Conservation (phyloP, 1,139 yeast genomes). For the Yamadazyma blattariae region DNA sequence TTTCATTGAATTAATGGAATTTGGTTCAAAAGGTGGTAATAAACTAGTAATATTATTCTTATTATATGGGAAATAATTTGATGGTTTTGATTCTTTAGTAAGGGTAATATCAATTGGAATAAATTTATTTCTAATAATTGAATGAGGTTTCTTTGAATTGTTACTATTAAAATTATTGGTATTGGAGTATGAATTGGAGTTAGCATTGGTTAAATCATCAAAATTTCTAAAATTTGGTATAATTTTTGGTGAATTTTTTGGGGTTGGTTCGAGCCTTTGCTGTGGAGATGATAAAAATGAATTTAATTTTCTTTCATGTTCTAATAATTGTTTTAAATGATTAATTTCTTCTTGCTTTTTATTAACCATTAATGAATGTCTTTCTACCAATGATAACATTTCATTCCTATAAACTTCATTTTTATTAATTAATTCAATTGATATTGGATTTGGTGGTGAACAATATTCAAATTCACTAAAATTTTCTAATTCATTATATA, state of each 20-base stretch:
- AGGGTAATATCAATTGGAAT: slow-evolving; percentile 21
- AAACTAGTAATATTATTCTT: slow-evolving; percentile 4
- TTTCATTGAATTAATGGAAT: neutral
- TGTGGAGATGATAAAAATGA: slow-evolving; percentile 16
- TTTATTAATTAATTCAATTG: slow-evolving; percentile 4
- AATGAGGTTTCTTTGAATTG: slow-evolving; percentile 9
- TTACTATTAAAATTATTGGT: slow-evolving; percentile 1
- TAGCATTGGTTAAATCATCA: no score
- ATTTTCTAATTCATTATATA: neutral
- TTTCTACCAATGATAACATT: slow-evolving; percentile 24
- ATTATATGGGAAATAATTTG: slow-evolving; percentile 10
- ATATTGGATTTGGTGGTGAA: slow-evolving; percentile 3
- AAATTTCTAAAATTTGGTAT: neutral
- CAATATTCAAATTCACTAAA: neutral
- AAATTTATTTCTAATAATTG: slow-evolving; percentile 15
- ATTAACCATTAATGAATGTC: slow-evolving; percentile 22
- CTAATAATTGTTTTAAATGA: slow-evolving; percentile 22
- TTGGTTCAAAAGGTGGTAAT: slow-evolving; percentile 17
- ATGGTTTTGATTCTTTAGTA: slow-evolving; percentile 15
- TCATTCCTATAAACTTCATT: slow-evolving; percentile 21
- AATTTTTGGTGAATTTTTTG: slow-evolving; percentile 9
- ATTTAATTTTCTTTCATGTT: slow-evolving; percentile 22
- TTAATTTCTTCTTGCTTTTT: slow-evolving; percentile 30
- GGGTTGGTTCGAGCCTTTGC: slow-evolving; percentile 2
- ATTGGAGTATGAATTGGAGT: no score